Evolutionary conservation across 371 early-diverging fungal species (phyloP).

Genomic region (Lichtheimia ramosa): DNA sequence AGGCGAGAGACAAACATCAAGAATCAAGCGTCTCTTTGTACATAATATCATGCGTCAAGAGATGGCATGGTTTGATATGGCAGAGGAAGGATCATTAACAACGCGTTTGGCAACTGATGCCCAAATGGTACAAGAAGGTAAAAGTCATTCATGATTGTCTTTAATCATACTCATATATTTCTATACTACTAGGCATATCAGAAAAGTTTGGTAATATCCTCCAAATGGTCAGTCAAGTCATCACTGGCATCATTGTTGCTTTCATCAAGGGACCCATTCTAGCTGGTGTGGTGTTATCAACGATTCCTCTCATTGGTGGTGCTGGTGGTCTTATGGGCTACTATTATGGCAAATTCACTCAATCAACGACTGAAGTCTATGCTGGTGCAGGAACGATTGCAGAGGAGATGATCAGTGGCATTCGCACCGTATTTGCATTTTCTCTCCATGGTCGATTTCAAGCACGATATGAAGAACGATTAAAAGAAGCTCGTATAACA

Average conservation of each 20-base stretch:
- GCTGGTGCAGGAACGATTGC: slow-evolving; percentile 79
- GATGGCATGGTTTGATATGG: slow-evolving; percentile 29
- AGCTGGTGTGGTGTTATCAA: slow-evolving; percentile 58
- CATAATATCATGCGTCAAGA: slow-evolving; percentile 78
- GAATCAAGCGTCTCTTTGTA: slow-evolving; percentile 65
- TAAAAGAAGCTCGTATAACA: slow-evolving; percentile 42
- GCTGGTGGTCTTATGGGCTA: not conserved
- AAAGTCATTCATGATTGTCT: not conserved
- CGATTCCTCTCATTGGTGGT: slow-evolving; percentile 47
- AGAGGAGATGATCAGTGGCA: slow-evolving; percentile 74
- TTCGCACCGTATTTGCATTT: slow-evolving; percentile 82
- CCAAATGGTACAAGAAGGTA: slow-evolving; percentile 63
- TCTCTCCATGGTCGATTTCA: slow-evolving; percentile 67
- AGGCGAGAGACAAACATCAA: slow-evolving; percentile 19
- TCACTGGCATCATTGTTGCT: slow-evolving; percentile 57
- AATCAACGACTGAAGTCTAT: slow-evolving; percentile 53
- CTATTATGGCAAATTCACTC: slow-evolving; percentile 40
- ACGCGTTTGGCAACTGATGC: slow-evolving; percentile 67
- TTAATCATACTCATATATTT: no score
- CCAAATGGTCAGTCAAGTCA: slow-evolving; percentile 12
- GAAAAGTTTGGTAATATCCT: slow-evolving; percentile 64
- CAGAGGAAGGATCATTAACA: slow-evolving; percentile 19
- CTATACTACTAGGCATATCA: slow-evolving; percentile 72
- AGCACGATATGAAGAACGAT: slow-evolving; percentile 48
- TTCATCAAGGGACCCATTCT: slow-evolving; percentile 78